These are phyloP conservation scores for Podospora appendiculata DNA, from an alignment of 495 filamentous ascomycete genomes.

Conservation along the genomic window DNA sequence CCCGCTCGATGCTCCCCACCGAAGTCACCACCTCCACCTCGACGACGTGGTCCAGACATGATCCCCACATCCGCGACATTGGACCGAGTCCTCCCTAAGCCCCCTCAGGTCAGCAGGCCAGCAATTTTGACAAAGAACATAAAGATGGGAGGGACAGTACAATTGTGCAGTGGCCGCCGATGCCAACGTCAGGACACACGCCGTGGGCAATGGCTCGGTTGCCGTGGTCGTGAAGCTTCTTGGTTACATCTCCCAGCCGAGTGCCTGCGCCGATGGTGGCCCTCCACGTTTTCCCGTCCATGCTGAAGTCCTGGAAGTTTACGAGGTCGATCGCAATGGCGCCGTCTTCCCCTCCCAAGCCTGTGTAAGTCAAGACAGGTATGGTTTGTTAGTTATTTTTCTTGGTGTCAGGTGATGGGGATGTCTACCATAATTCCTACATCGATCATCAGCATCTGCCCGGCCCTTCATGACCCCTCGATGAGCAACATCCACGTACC, in stretches of 20 bases:
- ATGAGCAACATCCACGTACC: constrained; percentile 17
- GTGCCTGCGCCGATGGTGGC: constrained; percentile 62
- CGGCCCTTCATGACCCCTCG: not conserved
- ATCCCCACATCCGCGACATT: constrained; percentile 50
- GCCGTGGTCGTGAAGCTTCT: constrained; percentile 51
- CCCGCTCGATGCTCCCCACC: constrained; percentile 48
- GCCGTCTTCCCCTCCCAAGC: constrained; percentile 47
- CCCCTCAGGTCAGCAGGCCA: constrained; percentile 3
- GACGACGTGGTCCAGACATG: constrained; percentile 42
- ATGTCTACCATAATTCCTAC: constrained; percentile 28
- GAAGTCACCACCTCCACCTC: constrained; percentile 55
- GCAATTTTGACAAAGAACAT: not conserved
- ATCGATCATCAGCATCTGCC: not conserved
- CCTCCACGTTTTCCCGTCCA: constrained; percentile 47
- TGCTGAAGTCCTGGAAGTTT: constrained; percentile 43
- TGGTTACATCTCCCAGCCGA: constrained; percentile 52
- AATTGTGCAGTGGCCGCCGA: constrained; percentile 64
- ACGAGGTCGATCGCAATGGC: constrained; percentile 51
- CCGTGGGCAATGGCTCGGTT: constrained; percentile 61
- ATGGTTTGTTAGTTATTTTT: too few species aligned
- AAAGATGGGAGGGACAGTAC: constrained; percentile 12
- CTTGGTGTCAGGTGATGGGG: too few species aligned
- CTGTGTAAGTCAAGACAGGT: constrained; percentile 16
- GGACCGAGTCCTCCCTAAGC: constrained; percentile 44
- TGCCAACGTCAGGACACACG: constrained; percentile 54